Conservation (phyloP, 495 filamentous ascomycete species). For the Annulohypoxylon maeteangense region DNA sequence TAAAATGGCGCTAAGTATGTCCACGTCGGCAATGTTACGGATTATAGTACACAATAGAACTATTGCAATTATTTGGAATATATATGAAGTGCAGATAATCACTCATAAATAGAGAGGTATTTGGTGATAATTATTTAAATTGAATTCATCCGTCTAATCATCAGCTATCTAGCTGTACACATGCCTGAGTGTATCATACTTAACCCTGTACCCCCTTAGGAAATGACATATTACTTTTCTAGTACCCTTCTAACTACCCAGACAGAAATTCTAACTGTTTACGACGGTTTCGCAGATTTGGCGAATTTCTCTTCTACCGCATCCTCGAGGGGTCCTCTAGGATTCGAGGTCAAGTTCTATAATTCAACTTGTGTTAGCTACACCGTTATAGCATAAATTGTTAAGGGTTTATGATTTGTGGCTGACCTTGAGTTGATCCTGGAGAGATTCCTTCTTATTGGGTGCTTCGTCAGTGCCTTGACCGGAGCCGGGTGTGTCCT, state of each 20-base stretch:
- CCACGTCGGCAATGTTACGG: too few relatives aligned
- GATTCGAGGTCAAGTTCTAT: constrained; percentile 71
- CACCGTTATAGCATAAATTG: not conserved
- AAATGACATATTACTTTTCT: not conserved
- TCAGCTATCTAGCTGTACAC: not conserved
- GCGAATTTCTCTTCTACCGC: constrained; percentile 71
- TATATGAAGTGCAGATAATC: too few relatives aligned
- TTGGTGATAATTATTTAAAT: not conserved
- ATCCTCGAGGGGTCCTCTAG: constrained; percentile 74
- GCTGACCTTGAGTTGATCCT: constrained; percentile 59
- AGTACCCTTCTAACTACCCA: not conserved
- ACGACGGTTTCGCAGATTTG: constrained; percentile 50
- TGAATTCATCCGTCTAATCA: constrained; percentile 12
- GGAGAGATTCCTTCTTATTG: constrained; percentile 61
- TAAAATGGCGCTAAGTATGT: too few relatives aligned
- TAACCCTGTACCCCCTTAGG: not conserved
- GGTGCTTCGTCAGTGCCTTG: constrained; percentile 60
- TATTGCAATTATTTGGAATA: too few relatives aligned
- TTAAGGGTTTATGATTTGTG: not conserved
- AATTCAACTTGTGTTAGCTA: not conserved
- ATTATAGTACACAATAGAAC: too few relatives aligned
- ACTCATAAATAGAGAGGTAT: too few relatives aligned
- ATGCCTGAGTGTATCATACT: not conserved
- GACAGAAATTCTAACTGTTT: not conserved
- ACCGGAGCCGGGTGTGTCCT: constrained; percentile 65